Evolutionary conservation across 139 green algal genomes (phyloP), one percentile per base, ranked within the genome.

Genomic region (Volvox africanus): DNA sequence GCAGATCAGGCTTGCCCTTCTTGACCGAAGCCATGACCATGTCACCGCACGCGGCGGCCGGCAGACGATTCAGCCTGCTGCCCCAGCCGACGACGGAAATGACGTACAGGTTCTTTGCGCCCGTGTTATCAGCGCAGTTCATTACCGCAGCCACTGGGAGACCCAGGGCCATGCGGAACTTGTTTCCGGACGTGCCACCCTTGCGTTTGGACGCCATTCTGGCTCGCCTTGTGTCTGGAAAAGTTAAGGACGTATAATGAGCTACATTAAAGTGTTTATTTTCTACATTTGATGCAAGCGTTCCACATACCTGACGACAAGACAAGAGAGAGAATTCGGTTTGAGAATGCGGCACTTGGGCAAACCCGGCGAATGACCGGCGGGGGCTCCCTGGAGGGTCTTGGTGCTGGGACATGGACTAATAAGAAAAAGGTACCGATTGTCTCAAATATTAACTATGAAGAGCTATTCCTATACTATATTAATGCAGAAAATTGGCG

Each of bases 11-110:
- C 97, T 99, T 99, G 92, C 98, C 98, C 96, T 99, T 99, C 97
- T 99, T 99, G 30, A 99, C 97, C n/a, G 97, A 99, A 86, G 97
- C 97, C 97, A 99, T 99, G 22, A 99, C 96, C 98, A 99, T 99
- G 96, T 99, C 97, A 35, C 98, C 98, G 83, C 92, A 92, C 50
- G 93, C 94, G 61, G 96, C 98, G 76, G 96, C 91, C 19, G 98
- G 98, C 95, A 99, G 95, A 73, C 98, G 96, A 96, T 99, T 99
- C 50, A 99, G 96, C 77, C 98, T 95, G 28, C 97, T 95, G 73
- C 99, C 98, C 96, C 96, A 99, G 85, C 97, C 97, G 65, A 94
- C 93, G 44, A 99, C 98, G 14, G 97, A 96, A 90, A 99, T 99
- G 91, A 99, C 95, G 96, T 99, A 99, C 91, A 99, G 95, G 97